Conservation (phyloP, 345 rosid genomes). For the Salix suchowensis region DNA sequence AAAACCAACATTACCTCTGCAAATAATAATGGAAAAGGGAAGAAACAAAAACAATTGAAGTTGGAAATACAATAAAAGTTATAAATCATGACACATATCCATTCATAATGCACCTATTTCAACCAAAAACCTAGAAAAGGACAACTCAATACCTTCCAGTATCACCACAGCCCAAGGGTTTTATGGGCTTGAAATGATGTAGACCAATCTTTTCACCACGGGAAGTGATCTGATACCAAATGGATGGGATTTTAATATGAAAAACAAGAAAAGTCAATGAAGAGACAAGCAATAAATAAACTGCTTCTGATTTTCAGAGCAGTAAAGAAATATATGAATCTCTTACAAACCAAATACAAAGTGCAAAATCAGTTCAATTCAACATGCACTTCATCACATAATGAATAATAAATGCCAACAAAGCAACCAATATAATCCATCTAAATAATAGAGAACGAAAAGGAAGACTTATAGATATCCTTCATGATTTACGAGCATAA, state of each 20-base stretch:
- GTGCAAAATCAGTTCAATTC: too few relatives aligned
- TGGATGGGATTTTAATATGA: conserved; percentile 3
- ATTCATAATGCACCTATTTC: not conserved
- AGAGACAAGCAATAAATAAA: not conserved
- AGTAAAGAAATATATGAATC: not conserved
- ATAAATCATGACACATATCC: not conserved
- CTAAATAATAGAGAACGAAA: too few relatives aligned
- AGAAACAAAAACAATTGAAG: not conserved
- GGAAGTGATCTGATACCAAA: conserved; percentile 53
- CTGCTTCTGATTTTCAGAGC: not conserved
- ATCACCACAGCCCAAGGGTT: conserved; percentile 94
- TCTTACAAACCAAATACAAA: not conserved
- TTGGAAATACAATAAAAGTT: not conserved
- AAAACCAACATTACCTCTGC: not conserved
- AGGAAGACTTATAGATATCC: not conserved
- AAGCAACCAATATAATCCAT: too few relatives aligned
- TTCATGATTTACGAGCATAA: not conserved
- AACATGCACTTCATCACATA: too few relatives aligned
- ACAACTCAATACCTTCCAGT: conserved; percentile 70
- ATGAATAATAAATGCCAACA: too few relatives aligned
- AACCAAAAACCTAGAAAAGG: not conserved
- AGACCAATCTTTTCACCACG: conserved; percentile 66
- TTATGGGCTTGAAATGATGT: conserved; percentile 86
- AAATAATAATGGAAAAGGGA: not conserved
- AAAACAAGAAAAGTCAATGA: not conserved